Percentiles rank a stretch among this genome's conserved stretches.
Evolutionary conservation across 352 stramenopile species (phyloP).

Genomic region (Halophytophthora batemanensis): DNA sequence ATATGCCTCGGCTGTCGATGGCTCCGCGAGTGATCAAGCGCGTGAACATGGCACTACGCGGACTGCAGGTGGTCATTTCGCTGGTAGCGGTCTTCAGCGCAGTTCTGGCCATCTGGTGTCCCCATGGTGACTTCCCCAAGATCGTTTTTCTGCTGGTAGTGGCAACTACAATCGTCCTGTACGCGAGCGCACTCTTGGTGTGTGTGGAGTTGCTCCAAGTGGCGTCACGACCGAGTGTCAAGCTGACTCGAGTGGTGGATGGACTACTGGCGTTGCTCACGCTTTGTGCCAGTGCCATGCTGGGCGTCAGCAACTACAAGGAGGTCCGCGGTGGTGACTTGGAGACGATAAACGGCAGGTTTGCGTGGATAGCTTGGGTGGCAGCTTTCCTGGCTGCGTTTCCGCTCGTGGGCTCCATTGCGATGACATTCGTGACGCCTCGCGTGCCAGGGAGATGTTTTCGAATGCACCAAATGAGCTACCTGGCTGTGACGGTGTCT

Average conservation of each 20-base stretch:
- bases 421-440: no score
- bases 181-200: slow-evolving; percentile 20
- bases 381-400: no score
- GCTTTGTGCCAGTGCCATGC: slow-evolving; percentile 22
- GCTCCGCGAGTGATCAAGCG: slow-evolving; percentile 27
- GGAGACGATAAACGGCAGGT: no score
- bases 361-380: no score
- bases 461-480: no score
- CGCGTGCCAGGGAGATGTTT: no score
- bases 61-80: slow-evolving; percentile 27
- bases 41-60: slow-evolving; percentile 20
- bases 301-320: slow-evolving; percentile 22
- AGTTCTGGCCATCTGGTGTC: slow-evolving; percentile 13
- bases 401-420: no score
- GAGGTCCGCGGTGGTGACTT: no score
- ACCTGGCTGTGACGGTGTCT: no score
- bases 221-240: slow-evolving; percentile 20
- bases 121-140: slow-evolving; percentile 14
- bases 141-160: slow-evolving; percentile 24
- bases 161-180: slow-evolving; percentile 21
- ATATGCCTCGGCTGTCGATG: slow-evolving; percentile 14
- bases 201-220: slow-evolving; percentile 33
- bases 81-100: slow-evolving; percentile 27
- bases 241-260: slow-evolving; percentile 29
- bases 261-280: slow-evolving; percentile 21